phyloP scores from a whole-genome alignment of 2,329 filamentous ascomycete species.

The Clonostachys rosea region DNA sequence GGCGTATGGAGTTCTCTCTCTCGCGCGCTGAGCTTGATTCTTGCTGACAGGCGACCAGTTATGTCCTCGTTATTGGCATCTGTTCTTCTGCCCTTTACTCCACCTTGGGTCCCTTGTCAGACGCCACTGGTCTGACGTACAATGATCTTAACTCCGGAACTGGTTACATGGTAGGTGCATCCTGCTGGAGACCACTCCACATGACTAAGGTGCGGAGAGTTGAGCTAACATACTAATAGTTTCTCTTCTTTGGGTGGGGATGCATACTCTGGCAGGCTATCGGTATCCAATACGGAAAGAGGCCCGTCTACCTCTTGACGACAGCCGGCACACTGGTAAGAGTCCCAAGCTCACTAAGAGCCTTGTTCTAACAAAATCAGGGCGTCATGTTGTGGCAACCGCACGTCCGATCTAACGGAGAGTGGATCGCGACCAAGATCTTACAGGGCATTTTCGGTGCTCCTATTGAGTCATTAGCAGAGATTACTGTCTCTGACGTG shows the following conservation, averaged over 20 bases:
- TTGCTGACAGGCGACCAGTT: slow-evolving; percentile 12
- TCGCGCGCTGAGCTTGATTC: not conserved
- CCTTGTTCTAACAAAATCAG: not conserved
- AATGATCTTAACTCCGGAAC: slow-evolving; percentile 30
- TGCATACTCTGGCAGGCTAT: slow-evolving; percentile 42
- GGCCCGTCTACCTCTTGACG: slow-evolving; percentile 29
- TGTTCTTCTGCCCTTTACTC: slow-evolving; percentile 31
- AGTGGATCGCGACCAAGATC: slow-evolving; percentile 40
- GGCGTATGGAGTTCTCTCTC: slow-evolving; percentile 11
- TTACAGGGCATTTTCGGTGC: slow-evolving; percentile 36
- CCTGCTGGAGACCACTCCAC: not conserved
- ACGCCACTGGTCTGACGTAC: slow-evolving; percentile 21
- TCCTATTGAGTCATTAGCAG: slow-evolving; percentile 39
- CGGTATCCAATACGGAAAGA: slow-evolving; percentile 37
- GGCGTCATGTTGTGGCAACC: not conserved
- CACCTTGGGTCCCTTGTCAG: slow-evolving; percentile 25
- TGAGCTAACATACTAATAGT: slow-evolving; percentile 6
- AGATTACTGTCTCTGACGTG: slow-evolving; percentile 35
- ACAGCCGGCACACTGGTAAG: slow-evolving; percentile 19
- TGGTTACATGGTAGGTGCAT: slow-evolving; percentile 20
- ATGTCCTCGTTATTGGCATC: slow-evolving; percentile 31
- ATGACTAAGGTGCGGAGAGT: not conserved
- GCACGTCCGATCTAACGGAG: slow-evolving; percentile 12
- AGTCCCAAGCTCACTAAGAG: too few species aligned
- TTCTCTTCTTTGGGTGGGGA: slow-evolving; percentile 37